Base-by-base conservation (phyloP, 257 asterid genomes). In the Nicotiana paniculata region DNA sequence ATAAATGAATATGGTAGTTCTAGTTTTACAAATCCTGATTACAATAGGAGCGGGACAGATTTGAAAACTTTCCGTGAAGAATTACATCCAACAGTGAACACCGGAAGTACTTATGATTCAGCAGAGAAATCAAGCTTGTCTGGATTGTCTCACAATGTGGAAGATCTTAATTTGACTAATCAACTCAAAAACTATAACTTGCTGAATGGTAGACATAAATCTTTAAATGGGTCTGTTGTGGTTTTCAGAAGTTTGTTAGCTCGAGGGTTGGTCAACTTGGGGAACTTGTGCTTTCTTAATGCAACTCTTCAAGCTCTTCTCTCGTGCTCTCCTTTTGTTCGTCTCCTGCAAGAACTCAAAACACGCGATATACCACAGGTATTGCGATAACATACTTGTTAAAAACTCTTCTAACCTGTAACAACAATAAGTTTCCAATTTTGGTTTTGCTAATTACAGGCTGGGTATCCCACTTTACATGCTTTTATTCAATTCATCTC, bases 241-340 rank as follows among this genome's bases (percentile, higher is more conserved):
- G 70, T 83, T 78, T 84, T 82, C 53, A 84, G 79, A 82, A 82
- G 66, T 82, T 90, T 91, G 77, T 81, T 89, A 78, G 95, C 97
- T 86, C 92, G 97, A 55, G 97, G 97, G 51, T 88, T 93, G 86
- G 91, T 90, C 88, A 93, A 92, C 86, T 82, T 91, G 89, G 97
- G 97, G 86, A 93, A 93, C 84, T 86, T 93, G 24, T 93, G 97
- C 88, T 93, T 93, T 87, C 93, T 93, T 37, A 92, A 92, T 85
- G 92, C 97, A 37, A 88, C 97, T 57, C 90, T 93, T 53, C 97
- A 93, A 90, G 97, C 97, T 79, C 90, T 93, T 72, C 90, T 93
- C 77, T 90, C 95, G 37, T 93, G 97, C 82, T 84, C 94, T 51
- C 93, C 95, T 12, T 93, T 93, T 86, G 85, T 90, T 82, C 86